These are phyloP conservation scores for Phytophthora chlamydospora DNA, from an alignment of 352 stramenopile species.

Conservation along the genomic window DNA sequence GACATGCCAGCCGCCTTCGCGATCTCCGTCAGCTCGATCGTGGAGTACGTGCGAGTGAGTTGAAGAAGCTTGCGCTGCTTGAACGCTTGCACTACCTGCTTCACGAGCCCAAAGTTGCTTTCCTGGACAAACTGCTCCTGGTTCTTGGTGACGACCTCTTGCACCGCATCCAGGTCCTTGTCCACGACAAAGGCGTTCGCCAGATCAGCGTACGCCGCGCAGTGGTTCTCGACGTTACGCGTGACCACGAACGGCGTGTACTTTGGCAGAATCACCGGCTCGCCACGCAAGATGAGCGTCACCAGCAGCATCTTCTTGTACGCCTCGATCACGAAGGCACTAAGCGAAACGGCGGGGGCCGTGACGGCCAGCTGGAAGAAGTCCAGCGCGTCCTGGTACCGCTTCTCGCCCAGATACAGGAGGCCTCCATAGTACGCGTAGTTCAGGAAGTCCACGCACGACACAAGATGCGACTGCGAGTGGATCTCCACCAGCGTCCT, in stretches of 20 bases:
- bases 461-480: conserved; percentile 56
- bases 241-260: conserved; percentile 82
- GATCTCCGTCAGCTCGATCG: conserved; percentile 72
- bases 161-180: conserved; percentile 41
- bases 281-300: conserved; percentile 64
- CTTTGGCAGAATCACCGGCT: conserved; percentile 68
- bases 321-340: conserved; percentile 80
- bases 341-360: conserved; percentile 70
- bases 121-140: conserved; percentile 58
- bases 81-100: conserved; percentile 72
- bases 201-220: conserved; percentile 61
- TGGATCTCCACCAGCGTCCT: conserved; percentile 81
- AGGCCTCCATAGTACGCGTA: conserved; percentile 89
- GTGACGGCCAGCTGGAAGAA: conserved; percentile 80
- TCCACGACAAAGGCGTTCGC: conserved; percentile 57
- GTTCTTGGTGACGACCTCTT: conserved; percentile 49
- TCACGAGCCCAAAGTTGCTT: conserved; percentile 78
- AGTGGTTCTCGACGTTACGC: conserved; percentile 74
- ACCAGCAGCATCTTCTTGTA: conserved; percentile 86
- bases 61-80: conserved; percentile 76
- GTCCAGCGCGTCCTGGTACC: conserved; percentile 74
- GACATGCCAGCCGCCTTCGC: conserved; percentile 51
- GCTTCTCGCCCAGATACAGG: conserved; percentile 77
- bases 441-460: conserved; percentile 68
- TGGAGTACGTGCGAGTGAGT: conserved; percentile 82